Evolutionary conservation across 2,329 filamentous ascomycete genomes (phyloP).

Genomic region (Didymella keratinophila): DNA sequence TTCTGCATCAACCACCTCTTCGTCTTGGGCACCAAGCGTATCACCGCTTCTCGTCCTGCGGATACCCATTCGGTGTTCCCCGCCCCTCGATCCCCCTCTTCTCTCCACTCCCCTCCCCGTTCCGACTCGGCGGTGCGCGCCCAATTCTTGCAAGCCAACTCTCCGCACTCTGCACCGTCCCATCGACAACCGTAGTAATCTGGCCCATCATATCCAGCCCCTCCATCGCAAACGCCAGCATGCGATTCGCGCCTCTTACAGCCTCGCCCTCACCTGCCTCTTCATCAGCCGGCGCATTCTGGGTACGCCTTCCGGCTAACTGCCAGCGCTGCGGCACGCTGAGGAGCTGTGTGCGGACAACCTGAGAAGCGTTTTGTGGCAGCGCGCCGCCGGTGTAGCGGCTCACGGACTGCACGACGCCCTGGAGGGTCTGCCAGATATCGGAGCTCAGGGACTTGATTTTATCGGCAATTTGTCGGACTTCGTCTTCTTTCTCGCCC

Average conservation of each 20-base stretch:
- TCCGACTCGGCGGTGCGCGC: constrained; percentile 35
- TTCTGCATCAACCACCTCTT: not conserved
- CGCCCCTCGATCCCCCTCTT: not conserved
- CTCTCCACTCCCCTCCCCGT: not conserved
- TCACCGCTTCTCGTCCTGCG: not conserved
- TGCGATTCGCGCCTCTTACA: constrained; percentile 71
- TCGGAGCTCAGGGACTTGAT: constrained; percentile 68
- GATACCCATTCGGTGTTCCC: not conserved
- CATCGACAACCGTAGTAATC: constrained; percentile 85
- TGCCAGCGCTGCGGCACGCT: constrained; percentile 85
- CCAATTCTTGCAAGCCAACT: constrained; percentile 85
- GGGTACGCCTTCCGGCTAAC: constrained; percentile 65
- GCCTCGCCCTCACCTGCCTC: constrained; percentile 47
- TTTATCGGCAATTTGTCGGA: constrained; percentile 74
- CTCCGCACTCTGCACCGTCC: constrained; percentile 89
- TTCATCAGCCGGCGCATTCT: constrained; percentile 9
- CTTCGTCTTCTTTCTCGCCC: constrained; percentile 48
- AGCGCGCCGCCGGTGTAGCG: constrained; percentile 91
- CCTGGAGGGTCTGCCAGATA: constrained; percentile 68
- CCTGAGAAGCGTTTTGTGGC: constrained; percentile 82
- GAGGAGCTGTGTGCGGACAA: constrained; percentile 84
- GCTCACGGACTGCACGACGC: constrained; percentile 83
- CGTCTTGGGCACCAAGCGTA: not conserved
- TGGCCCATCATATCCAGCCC: constrained; percentile 94
- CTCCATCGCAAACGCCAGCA: constrained; percentile 86